Evolutionary conservation across 1,284 basidiomycete species (phyloP).

Genomic region (Malassezia slooffiae): DNA sequence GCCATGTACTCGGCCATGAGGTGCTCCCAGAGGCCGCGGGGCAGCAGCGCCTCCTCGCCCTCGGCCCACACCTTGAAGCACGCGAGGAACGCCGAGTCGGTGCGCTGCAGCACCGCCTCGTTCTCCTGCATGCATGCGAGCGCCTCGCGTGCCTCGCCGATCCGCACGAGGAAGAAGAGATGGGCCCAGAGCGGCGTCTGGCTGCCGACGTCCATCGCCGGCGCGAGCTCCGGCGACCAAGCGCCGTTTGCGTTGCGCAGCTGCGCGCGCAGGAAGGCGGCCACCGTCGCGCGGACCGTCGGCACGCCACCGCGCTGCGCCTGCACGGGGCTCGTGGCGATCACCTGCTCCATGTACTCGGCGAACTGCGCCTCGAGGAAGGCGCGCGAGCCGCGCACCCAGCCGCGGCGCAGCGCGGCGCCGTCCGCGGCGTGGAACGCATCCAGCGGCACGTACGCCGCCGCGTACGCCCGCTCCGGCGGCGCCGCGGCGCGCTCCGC

Average conservation of each 20-base stretch:
- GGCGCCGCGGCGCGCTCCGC: too few species aligned
- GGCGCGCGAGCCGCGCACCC: slow-evolving; percentile 61
- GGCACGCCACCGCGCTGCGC: slow-evolving; percentile 77
- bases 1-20: slow-evolving; percentile 80
- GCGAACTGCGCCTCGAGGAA: slow-evolving; percentile 63
- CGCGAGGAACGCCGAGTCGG: slow-evolving; percentile 72
- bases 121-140: slow-evolving; percentile 58
- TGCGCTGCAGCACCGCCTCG: slow-evolving; percentile 64
- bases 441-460: slow-evolving; percentile 47
- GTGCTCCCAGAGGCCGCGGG: slow-evolving; percentile 56
- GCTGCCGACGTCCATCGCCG: slow-evolving; percentile 25
- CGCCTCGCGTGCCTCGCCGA: slow-evolving; percentile 71
- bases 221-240: slow-evolving; percentile 34
- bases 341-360: slow-evolving; percentile 74
- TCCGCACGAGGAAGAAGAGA: slow-evolving; percentile 77
- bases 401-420: slow-evolving; percentile 49
- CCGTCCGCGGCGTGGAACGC: slow-evolving; percentile 17
- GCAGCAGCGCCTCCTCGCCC: slow-evolving; percentile 26
- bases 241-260: slow-evolving; percentile 30
- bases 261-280: slow-evolving; percentile 37
- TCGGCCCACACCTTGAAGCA: slow-evolving; percentile 80
- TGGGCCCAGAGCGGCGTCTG: slow-evolving; percentile 72
- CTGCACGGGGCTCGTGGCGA: slow-evolving; percentile 71
- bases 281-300: slow-evolving; percentile 72
- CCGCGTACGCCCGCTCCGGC: slow-evolving; percentile 51